Conservation (phyloP, 2,329 filamentous ascomycete species). For the Tolypocladium sp. region DNA sequence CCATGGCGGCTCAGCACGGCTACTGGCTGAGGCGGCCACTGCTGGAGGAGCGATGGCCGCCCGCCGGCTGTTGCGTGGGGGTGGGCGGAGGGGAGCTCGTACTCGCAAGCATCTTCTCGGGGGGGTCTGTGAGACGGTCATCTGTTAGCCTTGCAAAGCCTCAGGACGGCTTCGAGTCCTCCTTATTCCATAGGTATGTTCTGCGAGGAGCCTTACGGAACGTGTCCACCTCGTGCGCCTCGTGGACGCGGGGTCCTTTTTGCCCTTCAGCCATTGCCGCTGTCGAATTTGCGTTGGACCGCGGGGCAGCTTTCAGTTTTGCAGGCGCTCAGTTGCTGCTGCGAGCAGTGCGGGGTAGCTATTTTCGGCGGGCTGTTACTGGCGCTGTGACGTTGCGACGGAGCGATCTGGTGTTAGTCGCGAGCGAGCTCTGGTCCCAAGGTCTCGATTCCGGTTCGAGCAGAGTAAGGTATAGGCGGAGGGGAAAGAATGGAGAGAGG, state of each 20-base stretch:
- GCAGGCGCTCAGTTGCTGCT: not conserved
- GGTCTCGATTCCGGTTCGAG: not conserved
- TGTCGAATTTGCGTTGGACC: conserved; percentile 1
- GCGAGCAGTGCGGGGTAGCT: conserved; percentile 6
- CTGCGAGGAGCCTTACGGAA: conserved; percentile 43
- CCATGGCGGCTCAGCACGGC: conserved; percentile 3
- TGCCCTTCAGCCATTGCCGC: conserved; percentile 34
- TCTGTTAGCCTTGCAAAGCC: not conserved
- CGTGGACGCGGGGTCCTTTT: conserved; percentile 50
- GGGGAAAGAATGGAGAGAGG: not conserved
- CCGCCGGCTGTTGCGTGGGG: not conserved
- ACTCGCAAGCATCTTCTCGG: conserved; percentile 60
- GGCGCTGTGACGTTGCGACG: conserved; percentile 1
- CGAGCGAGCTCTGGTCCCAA: not conserved
- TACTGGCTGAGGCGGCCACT: not conserved
- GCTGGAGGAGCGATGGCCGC: not conserved
- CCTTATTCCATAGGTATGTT: not conserved
- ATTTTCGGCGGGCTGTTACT: not conserved
- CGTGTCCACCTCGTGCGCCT: conserved; percentile 70
- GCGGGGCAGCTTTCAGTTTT: not conserved
- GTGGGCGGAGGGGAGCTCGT: conserved; percentile 27
- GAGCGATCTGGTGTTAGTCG: not conserved
- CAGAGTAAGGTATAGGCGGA: not conserved
- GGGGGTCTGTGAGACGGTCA: conserved; percentile 40
- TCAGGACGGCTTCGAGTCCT: not conserved